Evolutionary conservation across 179 eudicot genomes (phyloP), one percentile per base, ranked within the genome.

Genomic region (Pouteria campechiana): DNA sequence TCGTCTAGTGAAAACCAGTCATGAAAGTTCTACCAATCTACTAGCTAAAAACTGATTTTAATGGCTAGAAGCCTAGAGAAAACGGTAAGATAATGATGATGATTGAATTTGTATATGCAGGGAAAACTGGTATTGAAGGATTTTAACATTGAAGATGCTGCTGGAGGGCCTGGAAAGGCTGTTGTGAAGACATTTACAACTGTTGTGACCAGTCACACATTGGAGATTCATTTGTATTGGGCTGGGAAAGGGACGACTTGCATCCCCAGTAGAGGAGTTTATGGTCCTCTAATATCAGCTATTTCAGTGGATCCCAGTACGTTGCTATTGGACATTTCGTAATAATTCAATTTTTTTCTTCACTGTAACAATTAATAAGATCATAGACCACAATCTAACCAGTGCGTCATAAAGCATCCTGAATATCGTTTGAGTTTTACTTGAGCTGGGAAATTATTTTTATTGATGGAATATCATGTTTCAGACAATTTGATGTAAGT

Each of bases 211-310:
- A 63, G 56, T 44, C 52, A 67, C 50, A 67, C 77, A 0, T 29
- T 75, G 37, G 70, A 75, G 53, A 70, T 75, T 42, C 77, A 75
- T 48, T 59, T 75, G 25, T 75, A 67, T 46, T 75, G 81, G 81
- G 77, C 77, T 33, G 81, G 81, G 38, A 75, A 21, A 63, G 77
- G 77, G 28, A 66, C 81, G 19, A 63, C 76, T 10, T 76, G 81
- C 19, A 70, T 74, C 32, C 81, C 76, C 6, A 22, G 15, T 5
- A 74, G 81, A 67, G 81, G 81, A 60, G 54, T 37, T 45, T 74
- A 74, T 53, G 81, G 77, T 40, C 81, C 77, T 38, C 60, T 67
- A 7, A 70, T 74, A 39, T 74, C 81, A 7, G 81, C 81, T 32
- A 70, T 74, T 48, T 67, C 81, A 25, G 81, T 74, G 27, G 71